phyloP scores from a whole-genome alignment of 116 monocot species.

The Thalassia testudinum region DNA sequence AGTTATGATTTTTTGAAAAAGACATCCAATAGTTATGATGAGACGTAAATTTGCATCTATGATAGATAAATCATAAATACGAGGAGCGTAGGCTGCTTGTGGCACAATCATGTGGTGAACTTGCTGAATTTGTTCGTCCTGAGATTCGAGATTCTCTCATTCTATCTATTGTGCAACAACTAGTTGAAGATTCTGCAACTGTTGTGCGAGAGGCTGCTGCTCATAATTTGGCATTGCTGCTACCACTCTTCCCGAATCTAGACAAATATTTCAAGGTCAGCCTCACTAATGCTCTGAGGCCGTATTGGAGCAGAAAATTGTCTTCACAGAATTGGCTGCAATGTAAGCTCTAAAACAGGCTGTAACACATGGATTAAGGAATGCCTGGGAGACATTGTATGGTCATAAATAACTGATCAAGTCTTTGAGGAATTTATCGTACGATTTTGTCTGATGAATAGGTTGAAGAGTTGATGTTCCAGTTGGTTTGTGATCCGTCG shows the following conservation, averaged over 20 bases:
- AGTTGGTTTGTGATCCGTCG: conserved; percentile 88
- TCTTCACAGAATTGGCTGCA: conserved; percentile 72
- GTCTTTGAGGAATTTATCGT: conserved; percentile 2
- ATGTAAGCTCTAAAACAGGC: conserved; percentile 81
- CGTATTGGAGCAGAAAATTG: conserved; percentile 84
- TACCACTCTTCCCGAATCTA: conserved; percentile 89
- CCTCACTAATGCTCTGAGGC: conserved; percentile 89
- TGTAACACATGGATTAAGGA: conserved; percentile 36
- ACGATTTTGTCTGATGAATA: conserved; percentile 25
- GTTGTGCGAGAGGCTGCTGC: conserved; percentile 94
- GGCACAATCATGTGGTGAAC: conserved; percentile 95
- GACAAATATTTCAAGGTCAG: conserved; percentile 99
- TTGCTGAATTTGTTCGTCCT: conserved; percentile 89
- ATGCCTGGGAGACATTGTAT: conserved; percentile 28
- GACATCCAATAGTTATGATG: too few species aligned
- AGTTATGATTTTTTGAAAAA: too few species aligned
- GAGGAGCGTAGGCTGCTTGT: conserved; percentile 98
- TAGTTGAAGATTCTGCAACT: conserved; percentile 86
- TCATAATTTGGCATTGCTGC: conserved; percentile 90
- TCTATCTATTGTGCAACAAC: conserved; percentile 92
- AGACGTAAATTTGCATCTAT: neutral
- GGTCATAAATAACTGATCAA: conserved; percentile 4
- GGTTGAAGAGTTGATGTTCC: conserved; percentile 98
- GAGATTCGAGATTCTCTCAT: conserved; percentile 98
- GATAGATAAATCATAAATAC: conserved; percentile 86